Evolutionary conservation across 1,284 basidiomycete genomes (phyloP), one percentile per base, ranked within the genome.

Genomic region (Phellinidium pouzarii): DNA sequence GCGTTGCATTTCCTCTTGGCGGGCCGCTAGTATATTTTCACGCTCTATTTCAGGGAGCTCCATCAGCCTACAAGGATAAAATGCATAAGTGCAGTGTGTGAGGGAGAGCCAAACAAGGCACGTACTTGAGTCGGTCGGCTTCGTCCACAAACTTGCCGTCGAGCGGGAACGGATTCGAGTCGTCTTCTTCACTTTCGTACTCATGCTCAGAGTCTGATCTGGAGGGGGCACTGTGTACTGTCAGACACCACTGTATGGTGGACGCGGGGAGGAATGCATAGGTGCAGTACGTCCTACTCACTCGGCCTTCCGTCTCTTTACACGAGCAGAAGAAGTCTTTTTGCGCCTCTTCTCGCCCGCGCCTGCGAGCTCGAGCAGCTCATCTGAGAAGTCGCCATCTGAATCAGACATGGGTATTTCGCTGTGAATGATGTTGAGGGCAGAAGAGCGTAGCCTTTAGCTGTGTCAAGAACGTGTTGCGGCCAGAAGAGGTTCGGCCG

Each of bases 61-160:
- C 62, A 91, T 71, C 38, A 97, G 73, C 49, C 93, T 95, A 37
- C 19, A 47, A 37, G 17, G 29, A 34, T 27, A 22, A 44, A 40
- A 61, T 44, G n/a, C n/a, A 25, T 47, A 47, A 53, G 47, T 17
- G 2, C 9, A n/a, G 36, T 17, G 25, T 34, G 3, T 44, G 23
- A 14, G 48, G 31, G 38, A 12, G 38, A 57, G 31, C 38, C 26
- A 19, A 45, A 44, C 47, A 47, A 53, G 44, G 48, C 47, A 64
- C 84, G 71, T 68, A 92, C 90, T 76, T 70, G 59, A 87, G 79
- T 63, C 87, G 81, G 66, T 97, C 94, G 3, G 73, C 77, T 60
- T 91, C 89, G 62, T 93, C 82, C 54, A 80, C 79, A 66, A 91
- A 97, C 67, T 92, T 91, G 44, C 91, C 91, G 61, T 96, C 94